Evolutionary conservation across 2,329 filamentous ascomycete genomes (phyloP).

Genomic region (Aspergillus awamori): DNA sequence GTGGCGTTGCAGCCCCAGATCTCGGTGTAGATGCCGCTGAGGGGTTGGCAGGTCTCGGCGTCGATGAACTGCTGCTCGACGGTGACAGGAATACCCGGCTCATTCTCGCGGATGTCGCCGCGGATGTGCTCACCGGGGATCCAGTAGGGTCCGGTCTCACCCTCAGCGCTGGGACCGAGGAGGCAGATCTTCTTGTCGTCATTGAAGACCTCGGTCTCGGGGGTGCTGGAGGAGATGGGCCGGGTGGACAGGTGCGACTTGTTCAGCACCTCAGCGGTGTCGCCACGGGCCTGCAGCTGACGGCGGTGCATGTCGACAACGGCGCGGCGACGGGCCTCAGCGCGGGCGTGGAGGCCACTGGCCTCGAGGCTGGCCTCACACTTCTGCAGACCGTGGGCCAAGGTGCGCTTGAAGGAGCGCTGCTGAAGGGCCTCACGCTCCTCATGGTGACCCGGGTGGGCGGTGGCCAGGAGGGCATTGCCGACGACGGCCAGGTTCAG

Average conservation of each 20-base stretch:
- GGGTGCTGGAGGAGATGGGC: constrained; percentile 22
- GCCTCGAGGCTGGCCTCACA: constrained; percentile 26
- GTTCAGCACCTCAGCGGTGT: constrained; percentile 38
- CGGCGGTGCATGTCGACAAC: constrained; percentile 22
- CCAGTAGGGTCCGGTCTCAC: constrained; percentile 52
- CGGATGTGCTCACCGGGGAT: constrained; percentile 44
- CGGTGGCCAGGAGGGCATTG: constrained; percentile 2
- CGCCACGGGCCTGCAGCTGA: constrained; percentile 30
- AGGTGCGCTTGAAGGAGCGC: constrained; percentile 21
- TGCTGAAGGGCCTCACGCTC: constrained; percentile 15
- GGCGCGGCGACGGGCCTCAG: constrained; percentile 27
- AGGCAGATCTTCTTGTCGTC: constrained; percentile 36
- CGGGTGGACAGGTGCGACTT: constrained; percentile 42
- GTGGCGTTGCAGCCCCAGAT: constrained; percentile 43
- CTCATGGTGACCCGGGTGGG: constrained; percentile 11
- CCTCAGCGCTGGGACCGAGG: constrained; percentile 53
- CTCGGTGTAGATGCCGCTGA: constrained; percentile 38
- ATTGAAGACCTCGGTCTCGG: constrained; percentile 28
- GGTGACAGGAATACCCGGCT: constrained; percentile 41
- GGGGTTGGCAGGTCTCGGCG: constrained; percentile 43
- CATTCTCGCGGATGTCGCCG: constrained; percentile 38
- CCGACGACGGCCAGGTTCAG: constrained; percentile 9
- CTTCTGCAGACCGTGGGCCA: constrained; percentile 24
- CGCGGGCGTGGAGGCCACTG: constrained; percentile 27
- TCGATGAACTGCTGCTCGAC: constrained; percentile 47